Conservation (phyloP, 345 rosid genomes). For the Populus pruinosa region DNA sequence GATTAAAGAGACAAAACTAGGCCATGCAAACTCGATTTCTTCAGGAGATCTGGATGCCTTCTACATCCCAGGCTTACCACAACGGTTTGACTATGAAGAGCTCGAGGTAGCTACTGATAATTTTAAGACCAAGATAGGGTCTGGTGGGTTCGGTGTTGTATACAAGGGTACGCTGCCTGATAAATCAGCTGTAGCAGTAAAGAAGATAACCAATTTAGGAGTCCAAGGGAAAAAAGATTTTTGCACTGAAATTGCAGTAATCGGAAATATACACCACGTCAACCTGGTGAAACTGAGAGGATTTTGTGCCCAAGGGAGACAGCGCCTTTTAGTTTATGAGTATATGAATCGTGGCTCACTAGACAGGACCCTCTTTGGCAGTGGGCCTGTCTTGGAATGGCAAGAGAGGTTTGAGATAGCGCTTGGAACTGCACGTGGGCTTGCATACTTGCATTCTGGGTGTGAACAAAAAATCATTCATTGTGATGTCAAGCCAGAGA, state of each 20-base stretch:
- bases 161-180: constrained; percentile 23
- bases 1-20: constrained; percentile 28
- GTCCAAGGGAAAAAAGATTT: constrained; percentile 25
- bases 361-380: constrained; percentile 20
- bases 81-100: constrained; percentile 21
- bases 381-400: constrained; percentile 22
- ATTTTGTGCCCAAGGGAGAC: constrained; percentile 25
- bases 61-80: constrained; percentile 51
- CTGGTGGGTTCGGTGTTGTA: constrained; percentile 27
- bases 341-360: constrained; percentile 28
- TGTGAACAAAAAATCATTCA: constrained; percentile 25
- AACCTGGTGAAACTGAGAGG: constrained; percentile 27
- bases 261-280: constrained; percentile 25
- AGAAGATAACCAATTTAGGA: constrained; percentile 22
- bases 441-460: constrained; percentile 21
- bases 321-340: constrained; percentile 27
- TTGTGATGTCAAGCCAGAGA: constrained; percentile 30
- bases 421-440: constrained; percentile 30
- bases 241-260: constrained; percentile 28
- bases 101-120: constrained; percentile 21
- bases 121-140: constrained; percentile 20
- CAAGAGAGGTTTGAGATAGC: constrained; percentile 24
- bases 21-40: constrained; percentile 30
- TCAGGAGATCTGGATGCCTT: constrained; percentile 67
- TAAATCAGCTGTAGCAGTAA: constrained; percentile 22